Evolutionary conservation across 768 basidiomycete species (phyloP).

Genomic region (Lactifluus pinguis): DNA sequence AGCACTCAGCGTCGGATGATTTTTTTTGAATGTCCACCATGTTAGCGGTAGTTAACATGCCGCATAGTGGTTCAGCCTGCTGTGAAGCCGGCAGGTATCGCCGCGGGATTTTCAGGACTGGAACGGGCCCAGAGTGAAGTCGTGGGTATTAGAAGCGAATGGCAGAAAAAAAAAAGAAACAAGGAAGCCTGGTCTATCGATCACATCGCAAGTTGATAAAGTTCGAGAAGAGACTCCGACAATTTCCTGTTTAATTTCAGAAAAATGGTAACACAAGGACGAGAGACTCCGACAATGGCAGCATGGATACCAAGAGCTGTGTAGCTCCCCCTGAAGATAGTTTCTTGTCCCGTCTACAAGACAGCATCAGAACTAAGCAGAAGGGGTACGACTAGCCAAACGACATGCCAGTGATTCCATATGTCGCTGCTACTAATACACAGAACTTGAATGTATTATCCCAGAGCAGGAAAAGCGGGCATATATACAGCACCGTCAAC

Average conservation of each 20-base stretch:
- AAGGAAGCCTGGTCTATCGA: neutral
- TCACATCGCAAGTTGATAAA: neutral
- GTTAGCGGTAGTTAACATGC: neutral
- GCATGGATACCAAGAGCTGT: neutral
- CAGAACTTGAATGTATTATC: neutral
- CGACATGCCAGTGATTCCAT: neutral
- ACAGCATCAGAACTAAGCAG: neutral
- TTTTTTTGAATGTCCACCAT: neutral
- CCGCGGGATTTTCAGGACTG: neutral
- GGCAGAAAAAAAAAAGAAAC: neutral
- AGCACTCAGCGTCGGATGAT: neutral
- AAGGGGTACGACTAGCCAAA: neutral
- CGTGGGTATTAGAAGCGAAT: neutral
- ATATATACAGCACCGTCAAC: neutral
- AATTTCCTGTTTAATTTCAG: neutral
- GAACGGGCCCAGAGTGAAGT: neutral
- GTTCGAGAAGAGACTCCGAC: conserved; percentile 13
- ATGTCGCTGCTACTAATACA: neutral
- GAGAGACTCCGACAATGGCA: neutral
- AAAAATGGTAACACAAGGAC: neutral
- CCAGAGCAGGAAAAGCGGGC: neutral
- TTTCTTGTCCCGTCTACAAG: neutral
- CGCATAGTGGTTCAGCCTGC: too few relatives aligned
- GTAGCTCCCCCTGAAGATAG: neutral
- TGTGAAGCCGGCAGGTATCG: neutral